A percentile compares a stretch with the other conserved stretches of the same genome.
Conservation (phyloP, 768 basidiomycete species). For the Rossbeevera mucosa region DNA sequence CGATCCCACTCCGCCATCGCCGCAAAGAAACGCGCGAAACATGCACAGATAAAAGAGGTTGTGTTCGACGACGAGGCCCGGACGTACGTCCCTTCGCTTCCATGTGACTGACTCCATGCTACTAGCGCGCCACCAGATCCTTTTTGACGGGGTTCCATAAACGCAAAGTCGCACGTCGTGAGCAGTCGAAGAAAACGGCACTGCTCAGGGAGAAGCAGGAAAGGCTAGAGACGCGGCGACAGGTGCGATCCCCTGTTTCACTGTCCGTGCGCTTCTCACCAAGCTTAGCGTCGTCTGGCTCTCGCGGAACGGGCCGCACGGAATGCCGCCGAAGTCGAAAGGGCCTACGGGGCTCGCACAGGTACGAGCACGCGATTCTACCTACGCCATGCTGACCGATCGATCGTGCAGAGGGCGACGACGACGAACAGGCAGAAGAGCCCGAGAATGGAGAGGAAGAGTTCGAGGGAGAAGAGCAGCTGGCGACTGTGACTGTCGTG, state of each 20-base stretch:
- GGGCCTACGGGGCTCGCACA: conserved; percentile 55
- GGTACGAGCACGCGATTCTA: conserved; percentile 31
- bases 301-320: conserved; percentile 72
- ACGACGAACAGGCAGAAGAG: conserved; percentile 44
- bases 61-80: conserved; percentile 85
- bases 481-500: conserved; percentile 86
- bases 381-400: conserved; percentile 4
- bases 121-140: conserved; percentile 48
- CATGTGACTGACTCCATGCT: conserved; percentile 13
- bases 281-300: conserved; percentile 64
- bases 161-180: conserved; percentile 80
- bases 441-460: conserved; percentile 51
- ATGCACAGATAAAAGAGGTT: conserved; percentile 70
- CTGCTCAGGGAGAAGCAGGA: conserved; percentile 73
- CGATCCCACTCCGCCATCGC: conserved; percentile 58
- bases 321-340: conserved; percentile 76
- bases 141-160: conserved; percentile 94
- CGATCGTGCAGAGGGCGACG: conserved; percentile 27
- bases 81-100: conserved; percentile 41
- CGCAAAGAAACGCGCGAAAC: conserved; percentile 61
- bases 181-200: conserved; percentile 71
- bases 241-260: conserved; percentile 46
- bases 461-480: conserved; percentile 78
- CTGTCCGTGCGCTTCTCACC: conserved; percentile 8
- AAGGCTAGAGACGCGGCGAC: conserved; percentile 66